Percentiles rank a stretch among this genome's conserved stretches.
Evolutionary conservation across 305 asterid genomes (phyloP).

Genomic region (Fraxinus latifolia): DNA sequence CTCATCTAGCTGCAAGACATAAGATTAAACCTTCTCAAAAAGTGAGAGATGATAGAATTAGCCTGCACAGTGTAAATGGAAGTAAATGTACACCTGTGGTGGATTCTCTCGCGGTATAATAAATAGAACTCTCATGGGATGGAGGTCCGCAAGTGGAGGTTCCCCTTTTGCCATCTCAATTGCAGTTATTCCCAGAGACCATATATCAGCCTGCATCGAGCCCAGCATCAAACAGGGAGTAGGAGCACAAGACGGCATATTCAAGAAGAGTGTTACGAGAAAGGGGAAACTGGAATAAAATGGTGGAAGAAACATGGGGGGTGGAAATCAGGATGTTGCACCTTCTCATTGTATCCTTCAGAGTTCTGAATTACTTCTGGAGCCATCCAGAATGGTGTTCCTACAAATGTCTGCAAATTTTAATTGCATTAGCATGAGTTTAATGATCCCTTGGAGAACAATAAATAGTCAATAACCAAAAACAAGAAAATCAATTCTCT

Average conservation of each 20-base stretch:
- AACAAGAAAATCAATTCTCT: slow-evolving; percentile 12
- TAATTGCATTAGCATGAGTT: slow-evolving; percentile 49
- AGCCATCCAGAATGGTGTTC: slow-evolving; percentile 99
- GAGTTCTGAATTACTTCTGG: slow-evolving; percentile 96
- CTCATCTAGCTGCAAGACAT: slow-evolving; percentile 67
- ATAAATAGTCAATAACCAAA: slow-evolving; percentile 18
- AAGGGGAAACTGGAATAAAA: slow-evolving; percentile 2
- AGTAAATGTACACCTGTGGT: slow-evolving; percentile 64
- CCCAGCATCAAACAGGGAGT: slow-evolving; percentile 13
- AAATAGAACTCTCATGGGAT: slow-evolving; percentile 95
- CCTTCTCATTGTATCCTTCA: slow-evolving; percentile 97
- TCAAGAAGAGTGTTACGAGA: slow-evolving; percentile 14
- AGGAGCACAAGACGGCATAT: slow-evolving; percentile 6
- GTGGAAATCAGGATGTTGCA: slow-evolving; percentile 18
- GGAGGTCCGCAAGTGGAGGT: slow-evolving; percentile 95
- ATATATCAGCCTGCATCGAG: slow-evolving; percentile 87
- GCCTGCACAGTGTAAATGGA: slow-evolving; percentile 5
- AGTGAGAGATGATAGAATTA: slow-evolving; percentile 1
- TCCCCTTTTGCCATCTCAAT: slow-evolving; percentile 98
- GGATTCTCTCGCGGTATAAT: slow-evolving; percentile 97
- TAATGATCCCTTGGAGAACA: slow-evolving; percentile 31
- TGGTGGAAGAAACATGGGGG: neutral
- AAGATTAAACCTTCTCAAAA: slow-evolving; percentile 13
- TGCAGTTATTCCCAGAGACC: slow-evolving; percentile 94
- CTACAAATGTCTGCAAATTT: slow-evolving; percentile 86